phyloP scores from a whole-genome alignment of 352 stramenopile genomes.

The Pythium utonaiense region DNA sequence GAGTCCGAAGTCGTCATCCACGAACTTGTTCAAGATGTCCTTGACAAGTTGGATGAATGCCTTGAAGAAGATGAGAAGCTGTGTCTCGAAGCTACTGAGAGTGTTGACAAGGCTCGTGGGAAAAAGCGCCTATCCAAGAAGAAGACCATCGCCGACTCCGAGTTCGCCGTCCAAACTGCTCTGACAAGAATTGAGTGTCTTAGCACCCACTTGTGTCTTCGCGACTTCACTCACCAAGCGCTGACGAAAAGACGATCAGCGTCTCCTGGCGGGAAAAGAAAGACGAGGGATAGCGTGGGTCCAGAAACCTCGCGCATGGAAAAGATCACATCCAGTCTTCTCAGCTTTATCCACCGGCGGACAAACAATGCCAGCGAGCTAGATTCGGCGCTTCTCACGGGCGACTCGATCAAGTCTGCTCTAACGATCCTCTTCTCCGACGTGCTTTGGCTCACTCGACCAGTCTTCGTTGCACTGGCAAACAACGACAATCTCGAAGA shows the following conservation, averaged over 20 bases:
- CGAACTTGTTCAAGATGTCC: slow-evolving; percentile 62
- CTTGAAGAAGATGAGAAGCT: slow-evolving; percentile 55
- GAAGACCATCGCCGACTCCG: slow-evolving; percentile 58
- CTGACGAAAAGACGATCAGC: neutral
- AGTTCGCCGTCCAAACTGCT: slow-evolving; percentile 65
- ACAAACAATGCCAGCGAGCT: slow-evolving; percentile 44
- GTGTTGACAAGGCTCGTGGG: slow-evolving; percentile 17
- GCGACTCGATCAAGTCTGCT: slow-evolving; percentile 61
- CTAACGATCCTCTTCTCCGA: slow-evolving; percentile 72
- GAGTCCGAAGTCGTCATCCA: slow-evolving; percentile 74
- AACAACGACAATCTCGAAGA: slow-evolving; percentile 21
- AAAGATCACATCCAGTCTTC: slow-evolving; percentile 27
- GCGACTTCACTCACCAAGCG: slow-evolving; percentile 45
- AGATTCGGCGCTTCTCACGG: slow-evolving; percentile 45
- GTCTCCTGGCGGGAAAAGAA: slow-evolving; percentile 6
- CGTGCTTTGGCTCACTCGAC: slow-evolving; percentile 65
- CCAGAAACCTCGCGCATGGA: slow-evolving; percentile 30
- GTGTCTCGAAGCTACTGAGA: slow-evolving; percentile 13
- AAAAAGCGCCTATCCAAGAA: slow-evolving; percentile 25
- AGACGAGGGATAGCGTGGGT: slow-evolving; percentile 3
- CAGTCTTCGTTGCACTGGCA: slow-evolving; percentile 48
- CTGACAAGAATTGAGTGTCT: slow-evolving; percentile 60
- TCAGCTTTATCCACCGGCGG: slow-evolving; percentile 45
- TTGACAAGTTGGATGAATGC: slow-evolving; percentile 54
- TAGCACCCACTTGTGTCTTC: slow-evolving; percentile 57